These are phyloP conservation scores for Lentinula novae-zelandiae DNA, from an alignment of 1,284 basidiomycete species.

Conservation along the genomic window DNA sequence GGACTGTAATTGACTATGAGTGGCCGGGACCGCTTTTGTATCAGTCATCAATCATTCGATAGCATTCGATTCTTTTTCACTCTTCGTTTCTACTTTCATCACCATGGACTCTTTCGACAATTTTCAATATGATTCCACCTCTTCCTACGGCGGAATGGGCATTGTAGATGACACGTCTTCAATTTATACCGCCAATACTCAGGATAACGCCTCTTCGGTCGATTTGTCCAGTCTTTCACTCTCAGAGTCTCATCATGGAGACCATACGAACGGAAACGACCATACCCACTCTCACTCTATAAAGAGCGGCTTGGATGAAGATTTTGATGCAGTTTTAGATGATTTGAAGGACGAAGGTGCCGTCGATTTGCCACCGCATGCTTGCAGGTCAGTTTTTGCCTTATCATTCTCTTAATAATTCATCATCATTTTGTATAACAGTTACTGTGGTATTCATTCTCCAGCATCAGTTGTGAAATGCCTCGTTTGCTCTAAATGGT, in stretches of 20 bases:
- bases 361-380: conserved; percentile 84
- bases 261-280: conserved; percentile 34
- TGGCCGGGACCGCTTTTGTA: background rate
- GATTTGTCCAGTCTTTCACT: conserved; percentile 69
- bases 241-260: conserved; percentile 22
- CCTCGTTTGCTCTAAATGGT: conserved; percentile 95
- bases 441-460: conserved; percentile 99
- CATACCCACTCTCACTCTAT: conserved; percentile 31
- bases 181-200: conserved; percentile 74
- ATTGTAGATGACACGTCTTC: conserved; percentile 84
- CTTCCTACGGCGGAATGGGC: conserved; percentile 62
- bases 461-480: conserved; percentile 98
- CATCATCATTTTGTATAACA: conserved; percentile 28
- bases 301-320: conserved; percentile 61
- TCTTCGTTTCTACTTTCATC: background rate
- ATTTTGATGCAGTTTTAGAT: conserved; percentile 84
- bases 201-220: conserved; percentile 44
- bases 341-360: conserved; percentile 84
- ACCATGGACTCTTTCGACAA: conserved; percentile 84
- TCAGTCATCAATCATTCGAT: background rate
- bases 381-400: conserved; percentile 70
- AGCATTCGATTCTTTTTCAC: background rate
- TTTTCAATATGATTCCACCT: conserved; percentile 79
- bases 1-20: too few species aligned
- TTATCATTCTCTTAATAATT: conserved; percentile 13